A percentile compares a stretch with the other conserved stretches of the same genome.
phyloP scores from a whole-genome alignment of 768 basidiomycete species.

The Termitomyces sp. region DNA sequence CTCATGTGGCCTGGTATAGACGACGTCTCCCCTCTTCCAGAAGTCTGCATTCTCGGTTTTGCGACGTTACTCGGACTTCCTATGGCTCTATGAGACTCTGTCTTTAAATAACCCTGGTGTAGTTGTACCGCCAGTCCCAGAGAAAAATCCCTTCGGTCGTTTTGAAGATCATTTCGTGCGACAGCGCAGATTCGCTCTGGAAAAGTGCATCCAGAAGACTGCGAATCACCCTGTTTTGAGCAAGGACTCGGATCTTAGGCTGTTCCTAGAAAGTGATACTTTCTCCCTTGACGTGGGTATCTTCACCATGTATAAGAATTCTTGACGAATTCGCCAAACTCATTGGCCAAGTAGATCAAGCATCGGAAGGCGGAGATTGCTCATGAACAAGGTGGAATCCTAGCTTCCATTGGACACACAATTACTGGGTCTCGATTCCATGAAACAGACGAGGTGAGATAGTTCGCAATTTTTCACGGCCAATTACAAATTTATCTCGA shows the following conservation, averaged over 20 bases:
- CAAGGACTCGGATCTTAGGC: conserved; percentile 80
- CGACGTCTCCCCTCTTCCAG: conserved; percentile 78
- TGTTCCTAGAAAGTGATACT: conserved; percentile 92
- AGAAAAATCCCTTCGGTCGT: conserved; percentile 89
- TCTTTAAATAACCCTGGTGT: conserved; percentile 92
- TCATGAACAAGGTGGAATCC: conserved; percentile 74
- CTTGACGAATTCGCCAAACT: background rate
- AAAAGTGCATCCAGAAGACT: conserved; percentile 90
- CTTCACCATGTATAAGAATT: background rate
- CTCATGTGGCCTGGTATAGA: conserved; percentile 35
- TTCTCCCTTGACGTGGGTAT: conserved; percentile 81
- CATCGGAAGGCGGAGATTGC: conserved; percentile 75
- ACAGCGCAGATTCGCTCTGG: conserved; percentile 76
- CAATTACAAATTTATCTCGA: conserved; percentile 1
- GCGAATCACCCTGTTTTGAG: conserved; percentile 88
- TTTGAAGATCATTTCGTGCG: conserved; percentile 92
- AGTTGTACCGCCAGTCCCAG: conserved; percentile 93
- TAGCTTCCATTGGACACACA: conserved; percentile 79
- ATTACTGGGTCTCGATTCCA: conserved; percentile 77
- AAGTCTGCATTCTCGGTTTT: conserved; percentile 89
- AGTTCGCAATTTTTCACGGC: background rate
- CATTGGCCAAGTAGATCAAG: conserved; percentile 58
- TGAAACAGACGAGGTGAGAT: conserved; percentile 78
- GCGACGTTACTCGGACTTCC: conserved; percentile 95
- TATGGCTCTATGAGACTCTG: conserved; percentile 92